Evolutionary conservation across 148 eudicot genomes (phyloP).

Genomic region (Vaccinium corymbosum): DNA sequence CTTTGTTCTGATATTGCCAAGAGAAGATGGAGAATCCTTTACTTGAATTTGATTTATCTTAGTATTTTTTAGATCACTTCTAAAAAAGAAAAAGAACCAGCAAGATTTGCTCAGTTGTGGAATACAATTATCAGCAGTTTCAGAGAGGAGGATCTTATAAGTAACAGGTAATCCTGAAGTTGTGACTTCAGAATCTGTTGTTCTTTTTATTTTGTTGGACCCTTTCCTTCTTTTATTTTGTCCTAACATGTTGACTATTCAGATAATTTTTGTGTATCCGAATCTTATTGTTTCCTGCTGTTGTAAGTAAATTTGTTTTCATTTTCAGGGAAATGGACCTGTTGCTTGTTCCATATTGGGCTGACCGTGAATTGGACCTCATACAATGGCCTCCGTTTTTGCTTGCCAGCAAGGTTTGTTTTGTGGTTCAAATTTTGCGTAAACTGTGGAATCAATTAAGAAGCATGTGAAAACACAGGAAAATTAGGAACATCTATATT

Average conservation of each 20-base stretch:
- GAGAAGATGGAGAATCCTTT: background rate
- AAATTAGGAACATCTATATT: background rate
- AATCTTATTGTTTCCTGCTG: constrained; percentile 1
- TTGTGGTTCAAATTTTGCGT: background rate
- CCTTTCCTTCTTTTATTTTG: constrained; percentile 27
- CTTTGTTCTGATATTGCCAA: background rate
- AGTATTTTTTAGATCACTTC: constrained; percentile 51
- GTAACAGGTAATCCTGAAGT: constrained; percentile 19
- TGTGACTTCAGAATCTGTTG: background rate
- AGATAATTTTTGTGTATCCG: background rate
- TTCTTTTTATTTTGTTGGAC: constrained; percentile 35
- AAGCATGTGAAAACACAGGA: background rate
- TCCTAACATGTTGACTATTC: background rate
- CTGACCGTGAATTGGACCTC: constrained; percentile 82
- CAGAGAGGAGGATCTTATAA: constrained; percentile 92
- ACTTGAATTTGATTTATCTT: background rate
- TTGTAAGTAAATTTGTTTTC: constrained; percentile 9
- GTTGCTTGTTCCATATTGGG: constrained; percentile 99
- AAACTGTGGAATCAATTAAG: background rate
- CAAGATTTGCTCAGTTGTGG: constrained; percentile 99
- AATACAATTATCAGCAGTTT: constrained; percentile 92
- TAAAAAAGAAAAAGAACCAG: constrained; percentile 77
- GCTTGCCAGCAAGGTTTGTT: constrained; percentile 63
- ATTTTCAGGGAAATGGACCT: constrained; percentile 87
- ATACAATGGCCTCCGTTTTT: constrained; percentile 99